phyloP scores from a whole-genome alignment of 768 basidiomycete genomes.

The Epithele typhae region DNA sequence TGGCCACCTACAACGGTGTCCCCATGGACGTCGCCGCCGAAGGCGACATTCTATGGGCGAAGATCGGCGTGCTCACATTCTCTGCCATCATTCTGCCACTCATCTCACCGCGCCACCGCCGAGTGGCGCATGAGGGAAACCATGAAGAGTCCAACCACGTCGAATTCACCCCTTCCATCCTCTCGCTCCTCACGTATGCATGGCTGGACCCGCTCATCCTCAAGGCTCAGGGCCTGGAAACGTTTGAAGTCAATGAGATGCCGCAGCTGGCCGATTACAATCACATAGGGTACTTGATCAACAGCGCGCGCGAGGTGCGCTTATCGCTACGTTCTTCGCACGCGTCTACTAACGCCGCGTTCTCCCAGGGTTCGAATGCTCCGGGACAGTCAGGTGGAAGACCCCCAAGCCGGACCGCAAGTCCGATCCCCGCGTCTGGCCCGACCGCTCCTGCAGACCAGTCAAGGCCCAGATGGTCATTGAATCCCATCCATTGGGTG shows the following conservation, averaged over 20 bases:
- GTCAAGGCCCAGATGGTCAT: no score
- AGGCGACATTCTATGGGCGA: constrained; percentile 33
- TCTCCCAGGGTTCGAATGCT: no score
- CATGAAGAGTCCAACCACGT: constrained; percentile 8
- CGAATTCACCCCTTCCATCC: constrained; percentile 39
- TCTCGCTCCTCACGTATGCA: constrained; percentile 33
- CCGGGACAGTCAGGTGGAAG: no score
- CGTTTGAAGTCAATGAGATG: constrained; percentile 24
- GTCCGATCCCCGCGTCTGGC: constrained; percentile 6
- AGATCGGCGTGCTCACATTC: constrained; percentile 29
- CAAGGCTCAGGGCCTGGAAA: constrained; percentile 19
- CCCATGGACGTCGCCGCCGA: constrained; percentile 30
- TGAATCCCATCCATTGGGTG: no score
- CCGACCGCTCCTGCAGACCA: neutral
- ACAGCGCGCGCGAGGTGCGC: constrained; percentile 15
- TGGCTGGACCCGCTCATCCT: constrained; percentile 33
- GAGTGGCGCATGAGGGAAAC: neutral
- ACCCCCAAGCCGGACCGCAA: no score
- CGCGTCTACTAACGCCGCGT: no score
- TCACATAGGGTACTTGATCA: constrained; percentile 16
- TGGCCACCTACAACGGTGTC: constrained; percentile 29
- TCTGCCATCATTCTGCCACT: constrained; percentile 35
- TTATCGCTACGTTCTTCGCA: constrained; percentile 1
- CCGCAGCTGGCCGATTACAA: constrained; percentile 28
- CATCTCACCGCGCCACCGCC: constrained; percentile 30